A percentile compares a stretch with the other conserved stretches of the same genome.
Conservation (phyloP, 257 asterid genomes). For the Nicotiana tomentosiformis region DNA sequence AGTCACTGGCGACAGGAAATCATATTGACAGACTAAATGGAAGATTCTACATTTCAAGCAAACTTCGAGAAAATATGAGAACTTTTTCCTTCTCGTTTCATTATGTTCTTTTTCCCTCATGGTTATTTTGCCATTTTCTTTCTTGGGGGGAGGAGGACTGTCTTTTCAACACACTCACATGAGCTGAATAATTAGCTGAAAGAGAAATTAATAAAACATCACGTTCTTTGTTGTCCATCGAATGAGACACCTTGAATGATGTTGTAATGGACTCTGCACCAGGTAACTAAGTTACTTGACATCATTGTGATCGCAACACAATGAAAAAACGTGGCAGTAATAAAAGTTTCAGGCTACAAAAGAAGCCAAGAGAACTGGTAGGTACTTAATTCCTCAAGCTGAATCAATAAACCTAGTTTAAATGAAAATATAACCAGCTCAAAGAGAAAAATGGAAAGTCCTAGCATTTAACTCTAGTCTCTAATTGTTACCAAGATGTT, state of each 20-base stretch:
- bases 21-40: not conserved
- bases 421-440: too few relatives aligned
- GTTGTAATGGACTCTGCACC: not conserved
- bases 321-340: not conserved
- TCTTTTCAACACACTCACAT: not conserved
- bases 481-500: too few relatives aligned
- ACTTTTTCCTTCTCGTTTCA: not conserved
- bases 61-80: not conserved
- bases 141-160: not conserved
- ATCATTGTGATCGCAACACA: too few relatives aligned
- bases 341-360: too few relatives aligned
- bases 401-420: too few relatives aligned
- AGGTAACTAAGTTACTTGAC: not conserved
- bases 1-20: not conserved
- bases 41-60: not conserved
- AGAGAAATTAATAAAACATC: not conserved
- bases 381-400: too few relatives aligned
- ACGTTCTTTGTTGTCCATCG: not conserved
- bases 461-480: too few relatives aligned
- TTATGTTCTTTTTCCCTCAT: not conserved
- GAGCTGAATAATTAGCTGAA: not conserved
- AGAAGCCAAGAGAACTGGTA: too few relatives aligned
- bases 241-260: not conserved
- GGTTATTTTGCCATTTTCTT: not conserved
- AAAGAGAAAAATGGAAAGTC: too few relatives aligned